Percentiles rank a stretch among this genome's conserved stretches.
These are phyloP conservation scores for Aquilaria yunnanensis DNA, from an alignment of 345 rosid species.

Conservation along the genomic window DNA sequence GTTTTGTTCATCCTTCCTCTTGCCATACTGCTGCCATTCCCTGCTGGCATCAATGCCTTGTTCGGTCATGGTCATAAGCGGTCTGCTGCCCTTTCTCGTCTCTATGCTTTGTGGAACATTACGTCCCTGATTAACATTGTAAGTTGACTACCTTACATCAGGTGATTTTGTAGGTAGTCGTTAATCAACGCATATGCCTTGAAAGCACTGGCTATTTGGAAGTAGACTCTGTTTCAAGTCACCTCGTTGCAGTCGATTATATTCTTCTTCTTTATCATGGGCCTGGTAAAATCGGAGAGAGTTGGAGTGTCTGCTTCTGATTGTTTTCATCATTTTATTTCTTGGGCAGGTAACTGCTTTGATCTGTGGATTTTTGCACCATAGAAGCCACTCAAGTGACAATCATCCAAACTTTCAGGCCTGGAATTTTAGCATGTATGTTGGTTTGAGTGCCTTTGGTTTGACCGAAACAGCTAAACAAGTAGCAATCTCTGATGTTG, in stretches of 20 bases:
- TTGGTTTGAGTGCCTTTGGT: neutral
- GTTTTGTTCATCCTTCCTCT: slow-evolving; percentile 73
- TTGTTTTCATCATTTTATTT: neutral
- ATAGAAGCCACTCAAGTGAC: slow-evolving; percentile 49
- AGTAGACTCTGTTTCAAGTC: too few relatives aligned
- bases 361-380: slow-evolving; percentile 71
- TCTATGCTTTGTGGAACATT: slow-evolving; percentile 86
- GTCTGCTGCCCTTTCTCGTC: slow-evolving; percentile 76
- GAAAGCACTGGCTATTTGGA: neutral
- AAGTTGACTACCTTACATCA: slow-evolving; percentile 27
- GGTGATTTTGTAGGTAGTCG: neutral
- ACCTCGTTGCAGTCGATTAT: too few relatives aligned
- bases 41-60: slow-evolving; percentile 88
- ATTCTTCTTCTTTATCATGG: too few relatives aligned
- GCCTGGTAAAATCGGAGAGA: neutral
- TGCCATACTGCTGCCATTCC: slow-evolving; percentile 73
- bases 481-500: too few relatives aligned
- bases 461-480: neutral
- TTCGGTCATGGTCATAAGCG: slow-evolving; percentile 90
- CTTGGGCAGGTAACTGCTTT: slow-evolving; percentile 56
- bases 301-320: slow-evolving; percentile 1
- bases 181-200: neutral
- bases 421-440: slow-evolving; percentile 95
- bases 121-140: slow-evolving; percentile 76
- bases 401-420: slow-evolving; percentile 63